Evolutionary conservation across 2,329 filamentous ascomycete species (phyloP), one percentile per base, ranked within the genome.

Genomic region (Stemphylium lycopersici): DNA sequence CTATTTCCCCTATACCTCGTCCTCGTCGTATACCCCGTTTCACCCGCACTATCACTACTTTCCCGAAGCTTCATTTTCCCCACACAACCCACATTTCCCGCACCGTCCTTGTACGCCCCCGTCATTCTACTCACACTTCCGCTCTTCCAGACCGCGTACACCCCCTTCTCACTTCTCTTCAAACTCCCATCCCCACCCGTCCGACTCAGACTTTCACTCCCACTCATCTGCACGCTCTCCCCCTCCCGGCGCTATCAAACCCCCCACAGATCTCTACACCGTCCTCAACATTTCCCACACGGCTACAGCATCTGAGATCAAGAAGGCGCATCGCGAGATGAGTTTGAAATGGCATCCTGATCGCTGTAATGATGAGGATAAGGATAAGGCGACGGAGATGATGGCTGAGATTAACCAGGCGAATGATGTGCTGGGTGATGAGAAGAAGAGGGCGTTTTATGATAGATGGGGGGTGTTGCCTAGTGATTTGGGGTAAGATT

Each of bases 311-410:
- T 80, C 85, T 46, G 92, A 96, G 24, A 96, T 98, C 74, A 98
- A 97, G 75, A 96, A 96, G 75, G 92, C 93, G 1, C 96, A 98
- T 79, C 97, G 97, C 72, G 90, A 90, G 47, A 80, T 97, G 57
- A 93, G 93, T 18, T 95, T 98, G 77, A 96, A 96, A 72, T 96
- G 86, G 72, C 95, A 98, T 71, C 95, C 95, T 15, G 95, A 99
- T 49, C 61, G 66, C 6, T 61, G 51, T 12, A 7, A 2, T n/a
- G 58, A 33, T 4, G 51, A 15, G 5, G 49, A 62, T 1, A 53
- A 56, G 41, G 33, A 52, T 5, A 24, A 20, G 18, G 67, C 69
- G 16, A 67, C 62, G 13, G 43, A 55, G n/a, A 59, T 43, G 32
- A 67, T 67, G 65, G 60, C 65, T 2, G 48, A 57, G 33, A 67